phyloP scores from a whole-genome alignment of 345 rosid species.

The Salix arbutifolia region DNA sequence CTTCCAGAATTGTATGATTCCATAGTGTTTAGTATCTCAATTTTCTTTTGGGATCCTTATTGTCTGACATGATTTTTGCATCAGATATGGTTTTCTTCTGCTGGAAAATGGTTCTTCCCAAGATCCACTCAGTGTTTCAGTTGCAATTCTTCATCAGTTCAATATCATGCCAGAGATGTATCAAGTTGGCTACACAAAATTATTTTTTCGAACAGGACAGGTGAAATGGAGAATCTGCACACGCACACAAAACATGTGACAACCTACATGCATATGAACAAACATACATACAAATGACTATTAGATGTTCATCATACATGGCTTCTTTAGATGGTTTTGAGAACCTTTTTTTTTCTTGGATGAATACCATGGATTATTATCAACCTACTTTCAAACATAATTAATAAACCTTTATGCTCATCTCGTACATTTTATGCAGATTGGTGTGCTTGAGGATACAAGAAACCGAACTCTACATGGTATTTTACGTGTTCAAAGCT shows the following conservation, averaged over 20 bases:
- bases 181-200: conserved; percentile 96
- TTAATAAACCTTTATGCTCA: neutral
- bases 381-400: neutral
- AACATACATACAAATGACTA: neutral
- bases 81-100: conserved; percentile 95
- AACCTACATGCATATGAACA: neutral
- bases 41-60: neutral
- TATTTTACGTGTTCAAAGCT: conserved; percentile 86
- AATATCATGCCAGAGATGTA: conserved; percentile 96
- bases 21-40: neutral
- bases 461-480: conserved; percentile 96
- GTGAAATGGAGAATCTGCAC: conserved; percentile 29
- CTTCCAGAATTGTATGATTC: neutral
- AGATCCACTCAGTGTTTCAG: conserved; percentile 93
- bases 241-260: neutral
- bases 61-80: conserved; percentile 15
- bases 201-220: conserved; percentile 98
- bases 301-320: neutral
- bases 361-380: neutral
- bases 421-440: conserved; percentile 41
- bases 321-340: neutral
- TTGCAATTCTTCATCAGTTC: conserved; percentile 98
- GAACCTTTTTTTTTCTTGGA: neutral
- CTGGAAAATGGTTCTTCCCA: conserved; percentile 69
- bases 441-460: conserved; percentile 95